Base-by-base conservation (phyloP, 1,284 basidiomycete genomes). In the Melampsora abietis-canadensis region DNA sequence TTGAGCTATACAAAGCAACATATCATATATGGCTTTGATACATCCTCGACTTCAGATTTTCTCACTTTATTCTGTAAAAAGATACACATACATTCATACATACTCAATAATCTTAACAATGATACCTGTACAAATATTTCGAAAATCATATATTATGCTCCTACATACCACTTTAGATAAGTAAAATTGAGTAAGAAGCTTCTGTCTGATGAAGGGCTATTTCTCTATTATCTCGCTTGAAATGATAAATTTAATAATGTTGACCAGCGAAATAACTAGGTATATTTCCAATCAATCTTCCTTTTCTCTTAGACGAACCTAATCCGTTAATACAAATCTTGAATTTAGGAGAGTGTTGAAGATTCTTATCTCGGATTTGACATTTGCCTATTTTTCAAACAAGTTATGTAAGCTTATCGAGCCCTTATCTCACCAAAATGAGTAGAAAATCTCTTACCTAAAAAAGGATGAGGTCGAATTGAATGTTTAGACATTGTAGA, bases 241-340 rank as follows among this genome's bases (percentile, higher is more conserved):
- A n/a, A 54, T 54, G 19, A 10, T 54, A 3, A 15, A 14, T 54
- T 54, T n/a, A 54, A n/a, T 54, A 54, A 54, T 54, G 51, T 54
- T 54, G 51, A 21, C 51, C 51, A 54, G 51, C n/a, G 21, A 54
- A 54, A 54, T 54, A 54, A 54, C 51, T 54, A 21, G 51, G 51
- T n/a, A 54, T n/a, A 27, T 54, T 54, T 7, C 51, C 51, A 54
- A 54, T 54, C n/a, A n/a, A n/a, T 54, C 51, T n/a, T 21, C 51
- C 51, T 21, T 21, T 21, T 54, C 27, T 54, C 21, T 54, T 54
- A n/a, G 21, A 21, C 0, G n/a, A 27, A 8, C 21, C 4, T 27
- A 54, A 8, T 21, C 27, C n/a, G 21, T 54, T n/a, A 8, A 54
- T 21, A 54, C n/a, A 54, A 14, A 54, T 54, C n/a, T 54, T 54